Conservation (phyloP, 306 rosid genomes). For the Quercus alba region DNA sequence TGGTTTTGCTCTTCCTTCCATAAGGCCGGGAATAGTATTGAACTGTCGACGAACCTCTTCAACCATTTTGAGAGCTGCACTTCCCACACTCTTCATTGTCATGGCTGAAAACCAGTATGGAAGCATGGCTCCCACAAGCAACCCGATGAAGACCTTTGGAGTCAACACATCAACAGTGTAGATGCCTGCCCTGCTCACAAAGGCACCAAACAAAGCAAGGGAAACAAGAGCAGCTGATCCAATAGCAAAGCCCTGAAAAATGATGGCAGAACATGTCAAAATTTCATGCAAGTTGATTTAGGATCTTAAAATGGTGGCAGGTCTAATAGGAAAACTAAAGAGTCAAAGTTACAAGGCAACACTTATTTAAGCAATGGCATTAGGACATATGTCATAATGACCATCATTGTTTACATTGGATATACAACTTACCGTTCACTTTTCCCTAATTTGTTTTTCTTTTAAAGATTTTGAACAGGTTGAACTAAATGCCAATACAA, state of each 20-base stretch:
- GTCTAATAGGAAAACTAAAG: not conserved
- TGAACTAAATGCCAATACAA: not conserved
- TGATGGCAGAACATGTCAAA: not conserved
- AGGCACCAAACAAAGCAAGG: constrained; percentile 70
- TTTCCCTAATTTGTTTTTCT: not conserved
- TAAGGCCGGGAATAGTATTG: constrained; percentile 48
- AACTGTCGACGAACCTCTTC: constrained; percentile 70
- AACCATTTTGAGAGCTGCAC: constrained; percentile 78
- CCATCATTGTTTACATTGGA: not conserved
- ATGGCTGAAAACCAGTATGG: constrained; percentile 76
- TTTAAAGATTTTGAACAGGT: not conserved
- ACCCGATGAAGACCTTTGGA: constrained; percentile 66
- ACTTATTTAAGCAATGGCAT: not conserved
- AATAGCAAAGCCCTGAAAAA: constrained; percentile 56
- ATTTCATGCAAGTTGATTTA: not conserved
- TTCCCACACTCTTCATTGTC: constrained; percentile 75
- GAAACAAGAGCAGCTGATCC: constrained; percentile 72
- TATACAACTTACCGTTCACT: not conserved
- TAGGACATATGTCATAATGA: not conserved
- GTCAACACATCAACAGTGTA: constrained; percentile 49
- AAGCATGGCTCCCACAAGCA: constrained; percentile 75
- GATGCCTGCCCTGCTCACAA: constrained; percentile 63
- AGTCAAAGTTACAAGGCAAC: not conserved
- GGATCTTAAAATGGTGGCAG: not conserved
- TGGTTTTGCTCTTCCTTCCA: constrained; percentile 66